A percentile compares a stretch with the other conserved stretches of the same genome.
These are phyloP conservation scores for Phialophora chinensis DNA, from an alignment of 2,329 filamentous ascomycete genomes.

Conservation along the genomic window DNA sequence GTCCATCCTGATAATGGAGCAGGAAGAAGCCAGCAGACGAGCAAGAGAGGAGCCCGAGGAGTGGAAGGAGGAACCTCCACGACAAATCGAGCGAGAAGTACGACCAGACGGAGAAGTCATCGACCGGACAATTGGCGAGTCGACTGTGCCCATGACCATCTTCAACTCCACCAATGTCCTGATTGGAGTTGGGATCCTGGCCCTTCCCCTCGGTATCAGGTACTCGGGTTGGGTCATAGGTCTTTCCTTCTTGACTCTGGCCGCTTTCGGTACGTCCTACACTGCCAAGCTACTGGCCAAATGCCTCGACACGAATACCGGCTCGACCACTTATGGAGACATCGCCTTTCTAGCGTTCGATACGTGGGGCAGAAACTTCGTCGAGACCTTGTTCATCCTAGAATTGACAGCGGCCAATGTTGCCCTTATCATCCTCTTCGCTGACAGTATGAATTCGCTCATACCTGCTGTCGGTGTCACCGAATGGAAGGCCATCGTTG, in stretches of 20 bases:
- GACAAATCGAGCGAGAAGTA: conserved; percentile 34
- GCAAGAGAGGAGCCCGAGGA: conserved; percentile 39
- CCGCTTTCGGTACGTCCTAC: conserved; percentile 78
- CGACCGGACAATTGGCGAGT: conserved; percentile 85
- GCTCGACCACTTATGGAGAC: conserved; percentile 91
- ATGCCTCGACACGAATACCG: conserved; percentile 84
- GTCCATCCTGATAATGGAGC: conserved; percentile 59
- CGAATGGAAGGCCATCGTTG: conserved; percentile 85
- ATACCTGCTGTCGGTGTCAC: conserved; percentile 72
- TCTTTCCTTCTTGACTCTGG: conserved; percentile 73
- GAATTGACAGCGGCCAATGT: conserved; percentile 89
- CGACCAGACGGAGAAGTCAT: conserved; percentile 70
- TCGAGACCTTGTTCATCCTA: conserved; percentile 83
- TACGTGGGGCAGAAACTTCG: conserved; percentile 76
- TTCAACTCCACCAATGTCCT: conserved; percentile 96
- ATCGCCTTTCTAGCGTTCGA: conserved; percentile 91
- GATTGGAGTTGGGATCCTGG: conserved; percentile 87
- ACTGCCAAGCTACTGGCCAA: conserved; percentile 84
- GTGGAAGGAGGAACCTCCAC: conserved; percentile 35
- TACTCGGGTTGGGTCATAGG: conserved; percentile 90
- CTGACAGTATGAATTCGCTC: conserved; percentile 81
- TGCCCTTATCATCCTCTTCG: conserved; percentile 88
- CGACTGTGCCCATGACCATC: conserved; percentile 92
- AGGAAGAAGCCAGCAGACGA: conserved; percentile 53
- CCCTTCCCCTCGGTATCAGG: conserved; percentile 83